phyloP scores from a whole-genome alignment of 352 stramenopile species.

The Saprolegnia parasitica region DNA sequence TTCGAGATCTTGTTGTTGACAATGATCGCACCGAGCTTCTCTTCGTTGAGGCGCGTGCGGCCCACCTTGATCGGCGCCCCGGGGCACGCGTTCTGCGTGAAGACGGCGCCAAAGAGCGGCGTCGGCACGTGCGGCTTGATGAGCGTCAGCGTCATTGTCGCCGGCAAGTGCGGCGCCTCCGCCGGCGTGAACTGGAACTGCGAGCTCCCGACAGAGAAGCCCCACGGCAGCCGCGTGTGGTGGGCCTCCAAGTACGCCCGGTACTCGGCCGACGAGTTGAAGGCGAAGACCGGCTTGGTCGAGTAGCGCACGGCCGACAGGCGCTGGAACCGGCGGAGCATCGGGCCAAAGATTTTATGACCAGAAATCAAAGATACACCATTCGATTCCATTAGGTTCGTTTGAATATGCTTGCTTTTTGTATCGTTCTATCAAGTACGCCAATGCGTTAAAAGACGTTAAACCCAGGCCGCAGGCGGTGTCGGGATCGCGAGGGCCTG shows the following conservation, averaged over 20 bases:
- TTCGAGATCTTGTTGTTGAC: slow-evolving; percentile 99
- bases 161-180: slow-evolving; percentile 71
- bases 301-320: neutral
- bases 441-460: neutral
- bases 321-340: neutral
- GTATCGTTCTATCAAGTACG: neutral
- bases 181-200: slow-evolving; percentile 78
- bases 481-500: too few species aligned
- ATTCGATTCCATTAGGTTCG: neutral
- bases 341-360: neutral
- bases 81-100: slow-evolving; percentile 89
- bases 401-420: neutral
- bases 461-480: neutral
- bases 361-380: neutral
- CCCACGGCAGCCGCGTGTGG: slow-evolving; percentile 79
- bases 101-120: slow-evolving; percentile 82
- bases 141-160: slow-evolving; percentile 84
- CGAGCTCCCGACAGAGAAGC: slow-evolving; percentile 79
- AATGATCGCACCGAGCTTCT: slow-evolving; percentile 91
- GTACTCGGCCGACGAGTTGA: slow-evolving; percentile 80
- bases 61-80: slow-evolving; percentile 89
- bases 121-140: slow-evolving; percentile 83
- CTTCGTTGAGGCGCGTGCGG: slow-evolving; percentile 82
- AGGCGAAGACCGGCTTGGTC: slow-evolving; percentile 45
- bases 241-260: slow-evolving; percentile 64